These are phyloP conservation scores for Ormosia semicastrata DNA, from an alignment of 306 rosid species.

Conservation along the genomic window DNA sequence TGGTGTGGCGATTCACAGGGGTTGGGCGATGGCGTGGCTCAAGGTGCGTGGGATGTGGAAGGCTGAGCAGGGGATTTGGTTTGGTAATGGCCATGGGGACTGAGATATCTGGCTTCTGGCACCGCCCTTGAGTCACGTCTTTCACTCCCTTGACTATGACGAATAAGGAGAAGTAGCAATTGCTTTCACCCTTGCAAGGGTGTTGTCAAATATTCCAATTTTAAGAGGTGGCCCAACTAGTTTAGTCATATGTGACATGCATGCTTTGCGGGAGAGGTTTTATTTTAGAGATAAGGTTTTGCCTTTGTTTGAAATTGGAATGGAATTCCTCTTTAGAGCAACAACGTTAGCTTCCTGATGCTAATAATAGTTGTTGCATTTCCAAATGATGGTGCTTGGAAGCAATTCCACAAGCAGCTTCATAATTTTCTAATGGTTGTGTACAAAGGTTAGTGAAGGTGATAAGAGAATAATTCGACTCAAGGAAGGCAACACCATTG, in stretches of 20 bases:
- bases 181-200: conserved; percentile 95
- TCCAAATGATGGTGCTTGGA: conserved; percentile 99
- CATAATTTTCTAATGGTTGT: conserved; percentile 79
- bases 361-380: conserved; percentile 87
- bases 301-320: conserved; percentile 96
- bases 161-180: conserved; percentile 99
- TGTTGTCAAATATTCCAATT: conserved; percentile 88
- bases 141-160: conserved; percentile 25
- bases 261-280: conserved; percentile 98
- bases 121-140: too few species aligned
- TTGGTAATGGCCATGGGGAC: too few species aligned
- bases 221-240: conserved; percentile 98
- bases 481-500: conserved; percentile 89
- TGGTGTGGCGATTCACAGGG: too few species aligned
- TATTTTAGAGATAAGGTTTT: conserved; percentile 93
- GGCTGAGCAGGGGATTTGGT: too few species aligned
- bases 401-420: conserved; percentile 90
- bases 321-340: conserved; percentile 91
- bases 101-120: too few species aligned
- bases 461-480: conserved; percentile 90
- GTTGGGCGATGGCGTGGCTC: too few species aligned
- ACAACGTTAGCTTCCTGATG: conserved; percentile 79
- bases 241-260: conserved; percentile 87
- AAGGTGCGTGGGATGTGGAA: too few species aligned
- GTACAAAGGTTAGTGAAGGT: conserved; percentile 92